Conservation (phyloP, 331 rosid species). For the Arachis monticola region DNA sequence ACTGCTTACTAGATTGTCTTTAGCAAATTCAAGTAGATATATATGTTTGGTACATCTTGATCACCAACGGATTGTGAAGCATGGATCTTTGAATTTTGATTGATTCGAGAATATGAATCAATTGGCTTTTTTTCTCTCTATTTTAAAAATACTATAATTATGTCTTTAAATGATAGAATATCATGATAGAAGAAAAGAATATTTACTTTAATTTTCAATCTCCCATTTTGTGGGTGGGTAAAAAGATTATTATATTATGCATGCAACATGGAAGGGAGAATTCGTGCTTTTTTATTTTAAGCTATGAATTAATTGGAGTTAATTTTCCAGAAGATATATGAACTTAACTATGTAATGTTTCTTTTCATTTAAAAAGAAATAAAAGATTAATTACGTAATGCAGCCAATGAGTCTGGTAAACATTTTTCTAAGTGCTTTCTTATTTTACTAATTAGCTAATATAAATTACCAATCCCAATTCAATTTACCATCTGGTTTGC, state of each 20-base stretch:
- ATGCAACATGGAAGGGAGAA: slow-evolving; percentile 8
- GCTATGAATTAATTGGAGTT: slow-evolving; percentile 4
- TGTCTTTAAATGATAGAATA: slow-evolving; percentile 6
- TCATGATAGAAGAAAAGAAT: not conserved
- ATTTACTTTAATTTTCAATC: not conserved
- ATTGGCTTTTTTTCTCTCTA: slow-evolving; percentile 8
- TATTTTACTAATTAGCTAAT: not conserved
- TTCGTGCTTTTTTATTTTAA: slow-evolving; percentile 15
- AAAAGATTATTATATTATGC: slow-evolving; percentile 10
- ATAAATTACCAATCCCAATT: not conserved
- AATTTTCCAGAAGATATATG: slow-evolving; percentile 5
- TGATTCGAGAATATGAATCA: slow-evolving; percentile 24
- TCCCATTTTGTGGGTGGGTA: not conserved
- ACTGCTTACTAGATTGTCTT: slow-evolving; percentile 16
- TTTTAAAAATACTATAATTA: not conserved
- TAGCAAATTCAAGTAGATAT: not conserved
- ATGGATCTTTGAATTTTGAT: not conserved
- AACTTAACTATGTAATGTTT: slow-evolving; percentile 15
- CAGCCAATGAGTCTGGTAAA: not conserved
- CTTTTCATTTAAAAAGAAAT: not conserved
- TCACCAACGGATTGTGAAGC: slow-evolving; percentile 6
- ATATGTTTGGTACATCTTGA: not conserved
- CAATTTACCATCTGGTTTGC: slow-evolving; percentile 16
- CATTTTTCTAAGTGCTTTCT: not conserved
- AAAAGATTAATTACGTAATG: slow-evolving; percentile 8